Evolutionary conservation across 495 filamentous ascomycete species (phyloP).

Genomic region (Margaritispora aquatica): DNA sequence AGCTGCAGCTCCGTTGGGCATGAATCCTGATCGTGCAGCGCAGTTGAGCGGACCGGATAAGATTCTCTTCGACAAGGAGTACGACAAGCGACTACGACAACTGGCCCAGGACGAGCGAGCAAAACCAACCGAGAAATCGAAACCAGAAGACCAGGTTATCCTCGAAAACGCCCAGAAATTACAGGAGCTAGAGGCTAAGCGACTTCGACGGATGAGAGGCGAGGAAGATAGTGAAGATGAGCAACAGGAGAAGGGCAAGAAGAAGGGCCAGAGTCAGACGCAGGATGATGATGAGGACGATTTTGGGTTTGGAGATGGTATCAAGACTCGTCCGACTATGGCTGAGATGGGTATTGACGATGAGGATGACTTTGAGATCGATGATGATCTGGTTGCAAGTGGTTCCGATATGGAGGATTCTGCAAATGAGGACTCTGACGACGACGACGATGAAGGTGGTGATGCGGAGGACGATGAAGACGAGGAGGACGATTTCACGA

Average conservation of each 20-base stretch:
- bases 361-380: slow-evolving; percentile 87
- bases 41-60: slow-evolving; percentile 56
- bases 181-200: slow-evolving; percentile 72
- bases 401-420: slow-evolving; percentile 52
- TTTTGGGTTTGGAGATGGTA: slow-evolving; percentile 49
- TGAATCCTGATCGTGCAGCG: slow-evolving; percentile 49
- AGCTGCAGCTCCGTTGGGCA: slow-evolving; percentile 29
- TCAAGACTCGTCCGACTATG: slow-evolving; percentile 35
- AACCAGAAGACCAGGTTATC: slow-evolving; percentile 83
- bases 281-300: slow-evolving; percentile 40
- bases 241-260: slow-evolving; percentile 38
- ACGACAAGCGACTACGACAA: slow-evolving; percentile 75
- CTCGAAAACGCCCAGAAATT: slow-evolving; percentile 67
- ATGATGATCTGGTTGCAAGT: slow-evolving; percentile 74
- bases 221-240: slow-evolving; percentile 46
- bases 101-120: slow-evolving; percentile 78
- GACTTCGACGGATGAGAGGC: slow-evolving; percentile 69
- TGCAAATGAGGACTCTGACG: slow-evolving; percentile 42
- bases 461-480: slow-evolving; percentile 51
- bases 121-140: slow-evolving; percentile 76
- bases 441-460: slow-evolving; percentile 42
- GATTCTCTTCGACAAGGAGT: slow-evolving; percentile 65
- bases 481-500: slow-evolving; percentile 63
- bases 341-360: slow-evolving; percentile 57
- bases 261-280: slow-evolving; percentile 15